Evolutionary conservation across 2,329 filamentous ascomycete genomes (phyloP), one percentile per base, ranked within the genome.

Genomic region (Epichloe sp.): DNA sequence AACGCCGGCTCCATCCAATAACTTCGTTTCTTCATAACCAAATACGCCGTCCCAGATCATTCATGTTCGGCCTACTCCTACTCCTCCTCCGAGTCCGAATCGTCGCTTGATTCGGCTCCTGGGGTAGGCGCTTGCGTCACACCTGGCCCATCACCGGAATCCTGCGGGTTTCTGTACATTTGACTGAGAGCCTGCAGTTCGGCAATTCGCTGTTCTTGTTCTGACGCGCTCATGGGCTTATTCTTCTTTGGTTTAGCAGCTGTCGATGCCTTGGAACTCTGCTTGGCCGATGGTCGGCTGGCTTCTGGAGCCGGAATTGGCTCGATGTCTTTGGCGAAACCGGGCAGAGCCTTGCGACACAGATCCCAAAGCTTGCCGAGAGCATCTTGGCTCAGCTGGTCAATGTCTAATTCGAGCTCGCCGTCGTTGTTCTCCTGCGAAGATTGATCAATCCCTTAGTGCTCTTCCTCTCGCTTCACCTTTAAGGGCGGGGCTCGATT

Each of bases 141-240:
- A 37, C 56, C 57, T 42, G 55, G 53, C 17, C 49, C 59, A 44
- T 68, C 63, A 7, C 55, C 55, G 8, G 62, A 58, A 42, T 68
- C 67, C 36, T 65, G 59, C 31, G 64, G 66, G 5, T 61, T 59
- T 52, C 62, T 65, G 54, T 70, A 71, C 52, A 70, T 59, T 42
- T 69, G 69, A 40, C 78, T 67, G 54, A 80, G 73, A 53, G 74
- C 73, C 57, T 77, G 74, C 45, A 86, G 71, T 59, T 78, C 71
- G 31, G 75, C 72, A 58, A 86, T 85, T 51, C 77, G 79, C 26
- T 76, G 74, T 58, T 85, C 81, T 63, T 86, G 83, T 65, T 86
- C 82, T 21, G 71, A 70, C 56, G 83, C 83, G 63, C 78, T 82
- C 83, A 86, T 86, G 2, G 83, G 83, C 71, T 86, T 86, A 65